These are phyloP conservation scores for Schizosaccharomyces versatilis DNA, from an alignment of 1,139 yeast genomes.

Conservation along the genomic window DNA sequence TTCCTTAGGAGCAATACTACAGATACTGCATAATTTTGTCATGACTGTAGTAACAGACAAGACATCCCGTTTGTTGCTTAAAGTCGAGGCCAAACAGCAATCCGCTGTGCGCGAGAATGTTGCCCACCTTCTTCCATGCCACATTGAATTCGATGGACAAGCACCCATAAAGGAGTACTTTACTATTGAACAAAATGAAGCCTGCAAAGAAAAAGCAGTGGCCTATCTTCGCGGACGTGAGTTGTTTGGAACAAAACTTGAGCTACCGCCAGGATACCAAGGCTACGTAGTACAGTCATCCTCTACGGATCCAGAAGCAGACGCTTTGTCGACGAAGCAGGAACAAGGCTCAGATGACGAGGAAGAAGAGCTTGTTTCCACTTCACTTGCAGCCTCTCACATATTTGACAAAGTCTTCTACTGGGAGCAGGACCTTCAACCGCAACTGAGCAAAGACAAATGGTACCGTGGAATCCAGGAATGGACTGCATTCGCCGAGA, in stretches of 20 bases:
- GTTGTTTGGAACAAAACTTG: not conserved
- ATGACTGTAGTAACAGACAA: too few relatives aligned
- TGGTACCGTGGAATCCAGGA: not conserved
- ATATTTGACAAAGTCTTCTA: not conserved
- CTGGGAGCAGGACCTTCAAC: conserved; percentile 4
- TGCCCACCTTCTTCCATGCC: conserved; percentile 5
- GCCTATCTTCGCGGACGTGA: conserved; percentile 6
- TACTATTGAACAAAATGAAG: not conserved
- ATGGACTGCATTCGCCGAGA: not conserved
- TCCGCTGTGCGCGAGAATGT: too few relatives aligned
- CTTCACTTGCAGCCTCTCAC: too few relatives aligned
- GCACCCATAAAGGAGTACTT: conserved; percentile 5
- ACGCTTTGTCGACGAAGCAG: not conserved
- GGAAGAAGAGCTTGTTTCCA: not conserved
- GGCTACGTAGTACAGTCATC: conserved; percentile 4
- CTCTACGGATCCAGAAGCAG: not conserved
- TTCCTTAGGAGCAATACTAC: too few relatives aligned
- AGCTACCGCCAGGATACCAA: conserved; percentile 2
- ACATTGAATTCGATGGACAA: conserved; percentile 4
- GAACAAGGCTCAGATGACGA: not conserved
- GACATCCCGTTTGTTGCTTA: too few relatives aligned
- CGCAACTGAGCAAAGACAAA: conserved; percentile 5
- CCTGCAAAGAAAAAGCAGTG: not conserved
- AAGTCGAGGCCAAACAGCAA: too few relatives aligned
- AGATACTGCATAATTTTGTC: too few relatives aligned